Evolutionary conservation across 257 asterid species (phyloP).

Genomic region (Salvia hispanica): DNA sequence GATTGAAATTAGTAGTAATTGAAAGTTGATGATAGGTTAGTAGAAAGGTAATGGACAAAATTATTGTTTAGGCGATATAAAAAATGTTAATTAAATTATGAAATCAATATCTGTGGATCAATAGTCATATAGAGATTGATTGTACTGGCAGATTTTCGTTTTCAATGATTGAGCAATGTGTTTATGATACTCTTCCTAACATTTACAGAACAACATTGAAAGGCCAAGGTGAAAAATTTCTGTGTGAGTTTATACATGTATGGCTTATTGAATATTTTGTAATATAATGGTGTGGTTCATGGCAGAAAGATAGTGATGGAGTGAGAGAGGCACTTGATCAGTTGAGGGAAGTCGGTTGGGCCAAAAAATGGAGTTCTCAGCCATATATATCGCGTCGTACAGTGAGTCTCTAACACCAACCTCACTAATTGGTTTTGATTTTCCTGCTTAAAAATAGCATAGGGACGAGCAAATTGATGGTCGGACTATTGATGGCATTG

Average conservation of each 20-base stretch:
- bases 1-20: too few species aligned
- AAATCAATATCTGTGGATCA: neutral
- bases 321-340: constrained; percentile 89
- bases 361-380: constrained; percentile 84
- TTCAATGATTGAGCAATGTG: neutral
- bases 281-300: neutral
- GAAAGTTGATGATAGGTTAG: too few species aligned
- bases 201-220: neutral
- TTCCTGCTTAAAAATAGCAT: constrained; percentile 4
- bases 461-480: neutral
- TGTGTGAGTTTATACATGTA: neutral
- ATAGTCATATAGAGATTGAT: neutral
- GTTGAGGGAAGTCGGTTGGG: constrained; percentile 80
- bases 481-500: constrained; percentile 22
- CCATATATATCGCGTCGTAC: constrained; percentile 92
- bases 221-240: neutral
- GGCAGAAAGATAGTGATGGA: constrained; percentile 77
- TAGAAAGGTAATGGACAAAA: neutral
- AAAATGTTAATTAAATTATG: neutral
- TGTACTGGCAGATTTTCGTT: constrained; percentile 6
- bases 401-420: constrained; percentile 54
- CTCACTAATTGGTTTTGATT: constrained; percentile 22
- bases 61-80: neutral
- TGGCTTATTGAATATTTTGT: neutral
- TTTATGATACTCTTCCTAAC: neutral